Conservation (phyloP, 345 rosid genomes). For the Populus pruinosa region DNA sequence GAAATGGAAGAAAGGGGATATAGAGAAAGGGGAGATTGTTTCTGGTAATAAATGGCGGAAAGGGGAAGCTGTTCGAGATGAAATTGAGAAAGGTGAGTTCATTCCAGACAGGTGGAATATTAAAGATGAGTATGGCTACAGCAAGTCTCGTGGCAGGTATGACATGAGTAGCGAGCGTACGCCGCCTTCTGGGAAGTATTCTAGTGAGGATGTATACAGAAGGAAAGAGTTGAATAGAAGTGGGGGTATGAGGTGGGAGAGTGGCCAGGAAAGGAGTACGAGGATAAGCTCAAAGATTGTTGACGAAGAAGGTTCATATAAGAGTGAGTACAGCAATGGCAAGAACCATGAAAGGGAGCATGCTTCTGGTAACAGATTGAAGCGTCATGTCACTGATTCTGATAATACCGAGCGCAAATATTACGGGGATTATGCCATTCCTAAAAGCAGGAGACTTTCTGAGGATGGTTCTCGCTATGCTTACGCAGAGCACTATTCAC, state of each 20-base stretch:
- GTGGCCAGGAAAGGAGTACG: conserved; percentile 53
- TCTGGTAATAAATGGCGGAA: conserved; percentile 15
- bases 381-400: conserved; percentile 70
- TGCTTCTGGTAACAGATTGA: conserved; percentile 54
- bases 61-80: conserved; percentile 44
- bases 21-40: conserved; percentile 26
- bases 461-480: conserved; percentile 60
- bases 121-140: conserved; percentile 52
- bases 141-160: conserved; percentile 51
- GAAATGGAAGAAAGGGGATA: conserved; percentile 52
- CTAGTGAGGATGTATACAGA: conserved; percentile 45
- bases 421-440: conserved; percentile 53
- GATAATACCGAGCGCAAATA: conserved; percentile 66
- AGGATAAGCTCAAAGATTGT: conserved; percentile 78
- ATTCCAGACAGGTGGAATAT: conserved; percentile 84
- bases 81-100: conserved; percentile 82
- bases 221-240: conserved; percentile 67
- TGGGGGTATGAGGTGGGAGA: conserved; percentile 48
- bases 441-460: conserved; percentile 74
- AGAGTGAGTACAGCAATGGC: conserved; percentile 57
- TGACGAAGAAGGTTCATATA: conserved; percentile 55
- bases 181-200: conserved; percentile 59
- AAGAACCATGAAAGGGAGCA: conserved; percentile 65
- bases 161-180: conserved; percentile 56
- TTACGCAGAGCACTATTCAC: conserved; percentile 60